Conservation (phyloP, 805 yeast species). For the Schizosaccharomyces lindneri region DNA sequence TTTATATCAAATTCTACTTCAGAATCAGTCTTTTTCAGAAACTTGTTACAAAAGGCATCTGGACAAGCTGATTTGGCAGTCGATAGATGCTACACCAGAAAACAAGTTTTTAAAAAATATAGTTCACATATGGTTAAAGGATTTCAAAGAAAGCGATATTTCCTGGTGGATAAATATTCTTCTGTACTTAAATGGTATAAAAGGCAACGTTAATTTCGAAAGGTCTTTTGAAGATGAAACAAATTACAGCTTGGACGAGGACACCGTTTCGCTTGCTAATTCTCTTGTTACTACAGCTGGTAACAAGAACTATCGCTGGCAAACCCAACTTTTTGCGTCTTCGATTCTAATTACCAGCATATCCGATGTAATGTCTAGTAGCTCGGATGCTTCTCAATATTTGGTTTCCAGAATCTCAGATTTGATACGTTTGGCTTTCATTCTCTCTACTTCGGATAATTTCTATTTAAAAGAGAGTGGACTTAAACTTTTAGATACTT, state of each 20-base stretch:
- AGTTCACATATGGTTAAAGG: slow-evolving; percentile 36
- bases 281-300: slow-evolving; percentile 5
- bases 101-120: slow-evolving; percentile 22
- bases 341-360: slow-evolving; percentile 11
- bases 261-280: slow-evolving; percentile 21
- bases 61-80: slow-evolving; percentile 37
- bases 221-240: not conserved
- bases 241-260: slow-evolving; percentile 16
- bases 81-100: slow-evolving; percentile 21
- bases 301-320: slow-evolving; percentile 20
- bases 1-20: slow-evolving; percentile 32
- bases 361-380: not conserved
- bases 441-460: slow-evolving; percentile 54
- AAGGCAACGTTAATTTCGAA: not conserved
- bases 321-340: slow-evolving; percentile 18
- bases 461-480: slow-evolving; percentile 38
- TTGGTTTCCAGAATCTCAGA: slow-evolving; percentile 21
- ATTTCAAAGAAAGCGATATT: slow-evolving; percentile 20
- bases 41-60: slow-evolving; percentile 18
- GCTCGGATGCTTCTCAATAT: slow-evolving; percentile 6
- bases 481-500: slow-evolving; percentile 34
- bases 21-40: slow-evolving; percentile 25
- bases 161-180: slow-evolving; percentile 26
- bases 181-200: not conserved
- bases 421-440: slow-evolving; percentile 50